Evolutionary conservation across 768 basidiomycete genomes (phyloP).

Genomic region (Leucocoprinus leucothites): DNA sequence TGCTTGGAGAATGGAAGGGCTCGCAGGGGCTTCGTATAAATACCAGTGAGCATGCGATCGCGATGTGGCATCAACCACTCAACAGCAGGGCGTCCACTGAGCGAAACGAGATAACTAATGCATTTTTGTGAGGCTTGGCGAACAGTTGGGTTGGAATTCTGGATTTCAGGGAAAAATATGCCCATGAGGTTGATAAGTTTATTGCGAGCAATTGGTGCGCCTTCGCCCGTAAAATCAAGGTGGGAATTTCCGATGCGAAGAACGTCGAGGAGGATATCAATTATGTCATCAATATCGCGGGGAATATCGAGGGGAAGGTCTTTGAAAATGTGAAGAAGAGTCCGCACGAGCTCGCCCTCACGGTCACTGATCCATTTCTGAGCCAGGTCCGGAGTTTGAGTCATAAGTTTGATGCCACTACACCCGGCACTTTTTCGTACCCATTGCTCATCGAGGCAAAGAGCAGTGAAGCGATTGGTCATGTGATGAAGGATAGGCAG

Average conservation of each 20-base stretch:
- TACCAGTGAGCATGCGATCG: constrained; percentile 82
- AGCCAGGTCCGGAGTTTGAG: constrained; percentile 65
- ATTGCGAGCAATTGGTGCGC: constrained; percentile 39
- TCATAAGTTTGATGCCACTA: constrained; percentile 79
- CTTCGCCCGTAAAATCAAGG: constrained; percentile 43
- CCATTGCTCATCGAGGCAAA: constrained; percentile 94
- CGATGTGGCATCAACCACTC: constrained; percentile 85
- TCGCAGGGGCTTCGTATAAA: constrained; percentile 95
- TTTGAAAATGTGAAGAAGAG: constrained; percentile 87
- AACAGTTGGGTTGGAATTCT: constrained; percentile 82
- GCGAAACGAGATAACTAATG: constrained; percentile 72
- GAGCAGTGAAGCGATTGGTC: constrained; percentile 74
- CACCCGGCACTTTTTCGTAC: constrained; percentile 87
- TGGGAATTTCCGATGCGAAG: constrained; percentile 57
- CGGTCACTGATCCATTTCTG: constrained; percentile 80
- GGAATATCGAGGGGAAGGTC: constrained; percentile 92
- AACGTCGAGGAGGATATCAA: constrained; percentile 70
- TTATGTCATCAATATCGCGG: constrained; percentile 73
- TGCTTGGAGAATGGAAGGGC: constrained; percentile 94
- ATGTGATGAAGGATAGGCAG: constrained; percentile 76
- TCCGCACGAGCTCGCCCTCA: constrained; percentile 87
- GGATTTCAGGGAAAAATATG: constrained; percentile 85
- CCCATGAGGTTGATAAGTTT: constrained; percentile 71
- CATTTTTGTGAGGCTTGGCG: constrained; percentile 81
- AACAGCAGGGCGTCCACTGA: constrained; percentile 65